Evolutionary conservation across 1,284 basidiomycete species (phyloP).

Genomic region (Papiliotrema fonsecae): DNA sequence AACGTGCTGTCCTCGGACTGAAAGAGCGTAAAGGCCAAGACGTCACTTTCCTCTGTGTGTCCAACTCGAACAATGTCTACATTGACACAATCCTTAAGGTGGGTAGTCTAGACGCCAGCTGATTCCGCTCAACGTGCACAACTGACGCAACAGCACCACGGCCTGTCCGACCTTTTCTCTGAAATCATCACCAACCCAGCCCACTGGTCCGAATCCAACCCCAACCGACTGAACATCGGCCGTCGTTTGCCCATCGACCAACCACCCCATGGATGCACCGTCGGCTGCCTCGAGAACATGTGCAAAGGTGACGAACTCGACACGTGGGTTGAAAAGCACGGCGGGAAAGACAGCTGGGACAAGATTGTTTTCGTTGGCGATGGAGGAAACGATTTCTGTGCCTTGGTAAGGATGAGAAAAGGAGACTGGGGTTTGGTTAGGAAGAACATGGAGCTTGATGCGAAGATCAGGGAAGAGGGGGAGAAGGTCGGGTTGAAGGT

Average conservation of each 20-base stretch:
- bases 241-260: constrained; percentile 69
- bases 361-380: constrained; percentile 89
- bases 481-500: constrained; percentile 61
- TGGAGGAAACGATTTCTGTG: constrained; percentile 93
- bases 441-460: constrained; percentile 67
- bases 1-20: constrained; percentile 72
- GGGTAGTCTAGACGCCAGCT: constrained; percentile 14
- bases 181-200: constrained; percentile 93
- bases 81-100: constrained; percentile 84
- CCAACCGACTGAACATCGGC: constrained; percentile 70
- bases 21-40: constrained; percentile 59
- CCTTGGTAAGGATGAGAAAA: constrained; percentile 72
- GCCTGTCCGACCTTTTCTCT: constrained; percentile 67
- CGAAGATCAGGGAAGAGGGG: constrained; percentile 67
- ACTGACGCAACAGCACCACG: constrained; percentile 56
- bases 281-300: constrained; percentile 96
- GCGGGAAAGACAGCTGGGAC: constrained; percentile 60
- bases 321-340: constrained; percentile 67
- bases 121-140: not conserved
- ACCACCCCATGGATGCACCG: constrained; percentile 74
- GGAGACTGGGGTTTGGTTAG: constrained; percentile 62
- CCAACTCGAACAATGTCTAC: constrained; percentile 90
- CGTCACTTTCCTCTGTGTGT: constrained; percentile 83
- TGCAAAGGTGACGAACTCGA: constrained; percentile 95
- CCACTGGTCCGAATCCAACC: constrained; percentile 59